Evolutionary conservation across 164 flowering plant species (phyloP).

Genomic region (Stephania yunnanensis): DNA sequence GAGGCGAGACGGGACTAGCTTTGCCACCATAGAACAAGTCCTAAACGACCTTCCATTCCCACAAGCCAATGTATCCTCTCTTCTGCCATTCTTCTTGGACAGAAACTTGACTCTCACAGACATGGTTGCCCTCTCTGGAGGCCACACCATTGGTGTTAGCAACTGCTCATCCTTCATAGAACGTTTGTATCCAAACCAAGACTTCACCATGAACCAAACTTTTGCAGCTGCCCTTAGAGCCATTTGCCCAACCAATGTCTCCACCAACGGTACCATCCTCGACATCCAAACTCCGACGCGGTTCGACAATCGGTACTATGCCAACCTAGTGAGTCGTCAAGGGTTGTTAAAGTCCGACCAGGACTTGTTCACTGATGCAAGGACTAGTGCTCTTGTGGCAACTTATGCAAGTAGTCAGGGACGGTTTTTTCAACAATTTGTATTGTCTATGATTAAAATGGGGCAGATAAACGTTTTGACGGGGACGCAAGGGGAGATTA

Average conservation of each 20-base stretch:
- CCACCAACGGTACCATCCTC: constrained; percentile 28
- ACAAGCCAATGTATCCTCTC: constrained; percentile 12
- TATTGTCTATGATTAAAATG: constrained; percentile 44
- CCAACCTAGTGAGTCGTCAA: constrained; percentile 48
- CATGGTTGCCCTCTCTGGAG: constrained; percentile 58
- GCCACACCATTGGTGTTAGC: constrained; percentile 57
- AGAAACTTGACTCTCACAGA: constrained; percentile 35
- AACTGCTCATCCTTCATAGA: constrained; percentile 44
- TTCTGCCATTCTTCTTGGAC: constrained; percentile 29
- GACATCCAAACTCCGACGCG: constrained; percentile 40
- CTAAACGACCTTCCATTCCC: constrained; percentile 47
- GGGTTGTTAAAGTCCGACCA: constrained; percentile 65
- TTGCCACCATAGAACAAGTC: constrained; percentile 37
- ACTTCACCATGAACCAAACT: constrained; percentile 41
- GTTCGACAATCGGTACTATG: constrained; percentile 65
- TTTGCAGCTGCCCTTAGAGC: constrained; percentile 32
- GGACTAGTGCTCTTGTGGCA: constrained; percentile 40
- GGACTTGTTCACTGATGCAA: constrained; percentile 37
- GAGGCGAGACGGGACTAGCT: constrained; percentile 45
- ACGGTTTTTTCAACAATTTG: constrained; percentile 49
- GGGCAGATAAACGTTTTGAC: constrained; percentile 47
- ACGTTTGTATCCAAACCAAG: constrained; percentile 50
- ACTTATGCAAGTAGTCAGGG: constrained; percentile 38
- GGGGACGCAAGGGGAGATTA: constrained; percentile 46
- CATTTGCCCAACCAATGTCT: constrained; percentile 27